Percentiles rank a stretch among this genome's conserved stretches.
Conservation (phyloP, 2,329 filamentous ascomycete genomes). For the Colletotrichum sp. region DNA sequence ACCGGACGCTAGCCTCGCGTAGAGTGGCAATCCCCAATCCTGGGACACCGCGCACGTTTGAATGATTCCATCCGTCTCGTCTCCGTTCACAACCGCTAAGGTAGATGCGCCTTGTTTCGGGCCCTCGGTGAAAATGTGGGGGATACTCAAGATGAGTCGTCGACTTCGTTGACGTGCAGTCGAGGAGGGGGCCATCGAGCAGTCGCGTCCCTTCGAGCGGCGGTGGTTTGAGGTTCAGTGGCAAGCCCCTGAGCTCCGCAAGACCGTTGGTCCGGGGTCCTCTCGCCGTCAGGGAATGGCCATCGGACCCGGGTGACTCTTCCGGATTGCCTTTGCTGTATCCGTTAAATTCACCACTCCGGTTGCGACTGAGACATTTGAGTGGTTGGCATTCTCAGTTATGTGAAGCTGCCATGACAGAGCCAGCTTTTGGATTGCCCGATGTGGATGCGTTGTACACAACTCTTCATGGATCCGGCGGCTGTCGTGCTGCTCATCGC, state of each 20-base stretch:
- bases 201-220: not conserved
- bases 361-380: not conserved
- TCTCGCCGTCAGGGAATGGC: not conserved
- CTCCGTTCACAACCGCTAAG: not conserved
- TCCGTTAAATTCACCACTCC: not conserved
- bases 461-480: not conserved
- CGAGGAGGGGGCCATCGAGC: not conserved
- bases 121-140: constrained; percentile 15
- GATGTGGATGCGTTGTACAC: not conserved
- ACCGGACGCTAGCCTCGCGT: not conserved
- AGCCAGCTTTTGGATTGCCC: not conserved
- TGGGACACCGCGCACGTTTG: not conserved
- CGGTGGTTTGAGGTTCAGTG: constrained; percentile 15
- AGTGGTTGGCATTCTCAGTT: not conserved
- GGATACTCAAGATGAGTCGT: constrained; percentile 1
- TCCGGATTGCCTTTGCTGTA: not conserved
- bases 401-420: not conserved
- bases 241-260: not conserved
- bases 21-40: not conserved
- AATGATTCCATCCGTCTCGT: not conserved
- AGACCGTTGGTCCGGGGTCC: not conserved
- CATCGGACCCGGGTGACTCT: not conserved
- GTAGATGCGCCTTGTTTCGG: not conserved
- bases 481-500: not conserved
- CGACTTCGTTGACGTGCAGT: not conserved